Conservation (phyloP, 2,329 filamentous ascomycete genomes). For the Calonectria montana region DNA sequence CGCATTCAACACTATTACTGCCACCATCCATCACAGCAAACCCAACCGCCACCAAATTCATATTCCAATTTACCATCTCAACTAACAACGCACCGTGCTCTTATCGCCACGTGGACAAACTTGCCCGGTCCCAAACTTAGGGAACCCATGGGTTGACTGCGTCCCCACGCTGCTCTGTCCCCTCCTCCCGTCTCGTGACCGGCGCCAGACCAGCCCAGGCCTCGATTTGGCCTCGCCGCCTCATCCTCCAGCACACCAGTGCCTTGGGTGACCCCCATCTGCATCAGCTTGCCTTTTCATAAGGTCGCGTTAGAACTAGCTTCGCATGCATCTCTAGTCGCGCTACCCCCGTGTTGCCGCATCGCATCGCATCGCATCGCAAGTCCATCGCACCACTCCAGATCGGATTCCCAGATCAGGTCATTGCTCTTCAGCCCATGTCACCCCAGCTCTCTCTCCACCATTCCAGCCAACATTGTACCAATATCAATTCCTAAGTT, state of each 20-base stretch:
- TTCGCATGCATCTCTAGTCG: conserved; percentile 31
- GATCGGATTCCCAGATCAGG: conserved; percentile 23
- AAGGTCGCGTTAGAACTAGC: conserved; percentile 22
- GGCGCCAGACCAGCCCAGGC: conserved; percentile 1
- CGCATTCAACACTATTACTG: not conserved
- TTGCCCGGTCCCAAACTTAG: not conserved
- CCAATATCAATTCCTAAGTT: conserved; percentile 17
- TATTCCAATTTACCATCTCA: not conserved
- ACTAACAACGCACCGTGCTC: not conserved
- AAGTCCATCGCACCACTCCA: conserved; percentile 27
- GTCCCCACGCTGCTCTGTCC: conserved; percentile 10
- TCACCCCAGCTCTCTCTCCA: conserved; percentile 34
- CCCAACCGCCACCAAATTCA: not conserved
- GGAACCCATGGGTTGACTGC: conserved; percentile 6
- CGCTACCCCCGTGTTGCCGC: conserved; percentile 32
- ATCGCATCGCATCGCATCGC: conserved; percentile 26
- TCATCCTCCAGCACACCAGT: conserved; percentile 1
- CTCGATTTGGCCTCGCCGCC: conserved; percentile 2
- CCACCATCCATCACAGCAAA: not conserved
- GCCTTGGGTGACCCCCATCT: conserved; percentile 2
- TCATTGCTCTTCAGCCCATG: conserved; percentile 35
- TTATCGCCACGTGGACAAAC: conserved; percentile 7
- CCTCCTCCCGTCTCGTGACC: conserved; percentile 11
- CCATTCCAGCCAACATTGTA: conserved; percentile 23
- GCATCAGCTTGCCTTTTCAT: conserved; percentile 6